These are phyloP conservation scores for Ustilago loliicola DNA, from an alignment of 1,284 basidiomycete genomes.

Conservation along the genomic window DNA sequence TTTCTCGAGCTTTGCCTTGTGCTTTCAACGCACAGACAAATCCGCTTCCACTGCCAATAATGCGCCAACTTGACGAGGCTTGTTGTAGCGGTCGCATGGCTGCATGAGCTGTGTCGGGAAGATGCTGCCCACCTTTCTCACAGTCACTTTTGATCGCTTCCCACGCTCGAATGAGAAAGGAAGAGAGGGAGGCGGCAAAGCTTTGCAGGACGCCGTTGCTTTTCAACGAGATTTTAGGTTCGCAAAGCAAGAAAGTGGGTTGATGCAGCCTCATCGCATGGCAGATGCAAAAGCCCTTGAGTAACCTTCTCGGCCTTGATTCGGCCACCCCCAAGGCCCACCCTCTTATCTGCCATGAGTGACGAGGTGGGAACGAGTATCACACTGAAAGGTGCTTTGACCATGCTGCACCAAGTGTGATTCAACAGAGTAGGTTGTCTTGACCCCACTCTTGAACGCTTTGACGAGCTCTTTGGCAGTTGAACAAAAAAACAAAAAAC, in stretches of 20 bases:
- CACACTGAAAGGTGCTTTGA: not conserved
- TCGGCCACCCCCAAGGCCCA: not conserved
- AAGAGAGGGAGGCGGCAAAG: not conserved
- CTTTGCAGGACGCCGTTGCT: not conserved
- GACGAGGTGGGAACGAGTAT: not conserved
- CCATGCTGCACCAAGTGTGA: not conserved
- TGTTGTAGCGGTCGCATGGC: too few relatives aligned
- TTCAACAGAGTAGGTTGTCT: not conserved
- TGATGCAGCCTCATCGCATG: constrained; percentile 2
- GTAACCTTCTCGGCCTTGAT: constrained; percentile 2
- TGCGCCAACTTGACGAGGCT: not conserved
- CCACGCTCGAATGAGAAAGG: not conserved
- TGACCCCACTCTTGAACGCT: not conserved
- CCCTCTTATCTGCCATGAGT: not conserved
- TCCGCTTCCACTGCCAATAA: not conserved
- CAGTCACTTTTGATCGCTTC: not conserved
- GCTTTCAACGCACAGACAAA: not conserved
- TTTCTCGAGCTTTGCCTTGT: not conserved
- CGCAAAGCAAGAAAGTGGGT: not conserved
- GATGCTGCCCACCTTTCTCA: not conserved
- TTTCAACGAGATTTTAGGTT: not conserved
- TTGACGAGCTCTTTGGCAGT: not conserved
- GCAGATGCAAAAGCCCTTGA: not conserved
- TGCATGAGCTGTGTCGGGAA: not conserved
- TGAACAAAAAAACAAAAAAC: too few relatives aligned